A percentile compares a stretch with the other conserved stretches of the same genome.
phyloP scores from a whole-genome alignment of 2,329 filamentous ascomycete species.

The Daldinia sp. region DNA sequence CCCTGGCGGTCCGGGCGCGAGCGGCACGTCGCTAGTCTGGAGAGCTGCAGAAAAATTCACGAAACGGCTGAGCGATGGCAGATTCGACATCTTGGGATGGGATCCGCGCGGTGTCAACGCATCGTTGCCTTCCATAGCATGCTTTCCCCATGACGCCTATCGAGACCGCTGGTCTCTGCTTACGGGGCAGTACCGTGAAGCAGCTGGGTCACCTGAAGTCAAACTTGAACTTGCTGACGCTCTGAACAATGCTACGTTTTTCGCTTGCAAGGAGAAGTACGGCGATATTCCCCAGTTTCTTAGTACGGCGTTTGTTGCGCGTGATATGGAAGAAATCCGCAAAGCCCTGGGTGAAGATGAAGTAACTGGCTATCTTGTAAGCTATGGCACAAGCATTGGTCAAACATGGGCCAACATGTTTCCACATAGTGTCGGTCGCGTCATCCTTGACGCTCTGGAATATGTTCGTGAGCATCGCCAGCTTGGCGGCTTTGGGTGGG shows the following conservation, averaged over 20 bases:
- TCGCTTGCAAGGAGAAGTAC: constrained; percentile 57
- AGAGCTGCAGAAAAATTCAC: constrained; percentile 54
- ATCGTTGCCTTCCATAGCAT: constrained; percentile 59
- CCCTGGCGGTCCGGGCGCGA: constrained; percentile 64
- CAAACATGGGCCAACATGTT: constrained; percentile 66
- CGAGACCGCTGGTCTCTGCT: constrained; percentile 61
- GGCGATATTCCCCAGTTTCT: constrained; percentile 62
- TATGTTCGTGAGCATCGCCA: constrained; percentile 61
- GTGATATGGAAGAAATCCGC: constrained; percentile 63
- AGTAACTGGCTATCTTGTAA: constrained; percentile 63
- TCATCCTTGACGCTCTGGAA: constrained; percentile 64
- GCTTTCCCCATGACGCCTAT: constrained; percentile 60
- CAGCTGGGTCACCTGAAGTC: constrained; percentile 50
- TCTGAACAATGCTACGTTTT: constrained; percentile 60
- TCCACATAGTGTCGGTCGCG: constrained; percentile 60
- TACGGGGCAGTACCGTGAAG: constrained; percentile 56
- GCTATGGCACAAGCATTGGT: constrained; percentile 65
- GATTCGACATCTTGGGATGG: constrained; percentile 64
- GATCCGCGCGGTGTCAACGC: constrained; percentile 66
- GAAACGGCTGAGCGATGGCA: constrained; percentile 57
- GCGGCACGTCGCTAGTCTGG: constrained; percentile 60
- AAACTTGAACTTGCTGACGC: constrained; percentile 60
- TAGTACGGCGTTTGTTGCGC: constrained; percentile 60
- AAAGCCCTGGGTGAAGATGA: constrained; percentile 60
- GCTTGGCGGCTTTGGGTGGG: constrained; percentile 61